Conservation (phyloP, 805 yeast genomes). For the Torulaspora quercuum region DNA sequence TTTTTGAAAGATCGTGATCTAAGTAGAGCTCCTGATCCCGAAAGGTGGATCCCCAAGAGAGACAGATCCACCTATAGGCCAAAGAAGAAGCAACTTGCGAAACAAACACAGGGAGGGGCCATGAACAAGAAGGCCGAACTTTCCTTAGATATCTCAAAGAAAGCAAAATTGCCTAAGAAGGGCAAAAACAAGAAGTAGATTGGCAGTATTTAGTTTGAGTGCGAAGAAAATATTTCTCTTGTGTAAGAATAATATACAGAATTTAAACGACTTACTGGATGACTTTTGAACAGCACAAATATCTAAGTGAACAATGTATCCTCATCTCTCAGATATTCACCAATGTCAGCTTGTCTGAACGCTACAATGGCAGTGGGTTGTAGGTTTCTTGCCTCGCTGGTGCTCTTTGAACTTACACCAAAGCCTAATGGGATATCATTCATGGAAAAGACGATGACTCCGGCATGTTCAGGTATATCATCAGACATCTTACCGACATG, state of each 20-base stretch:
- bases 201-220: too few relatives aligned
- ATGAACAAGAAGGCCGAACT: constrained; percentile 41
- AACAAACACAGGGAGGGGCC: constrained; percentile 63
- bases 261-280: neutral
- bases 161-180: constrained; percentile 14
- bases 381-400: constrained; percentile 78
- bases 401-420: constrained; percentile 90
- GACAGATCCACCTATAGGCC: constrained; percentile 83
- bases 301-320: constrained; percentile 91
- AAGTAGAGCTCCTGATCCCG: constrained; percentile 54
- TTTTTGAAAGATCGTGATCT: constrained; percentile 19
- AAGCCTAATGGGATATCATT: constrained; percentile 89
- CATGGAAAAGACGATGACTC: constrained; percentile 90
- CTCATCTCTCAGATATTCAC: constrained; percentile 96
- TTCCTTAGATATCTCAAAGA: constrained; percentile 32
- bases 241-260: too few relatives aligned
- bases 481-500: constrained; percentile 96
- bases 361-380: constrained; percentile 95
- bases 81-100: constrained; percentile 50
- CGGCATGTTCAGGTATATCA: constrained; percentile 97
- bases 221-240: too few relatives aligned
- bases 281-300: neutral
- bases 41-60: constrained; percentile 88
- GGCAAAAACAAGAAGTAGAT: constrained; percentile 19
- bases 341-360: constrained; percentile 95